These are phyloP conservation scores for Venturiaceae sp. DNA, from an alignment of 2,329 filamentous ascomycete genomes.

Conservation along the genomic window DNA sequence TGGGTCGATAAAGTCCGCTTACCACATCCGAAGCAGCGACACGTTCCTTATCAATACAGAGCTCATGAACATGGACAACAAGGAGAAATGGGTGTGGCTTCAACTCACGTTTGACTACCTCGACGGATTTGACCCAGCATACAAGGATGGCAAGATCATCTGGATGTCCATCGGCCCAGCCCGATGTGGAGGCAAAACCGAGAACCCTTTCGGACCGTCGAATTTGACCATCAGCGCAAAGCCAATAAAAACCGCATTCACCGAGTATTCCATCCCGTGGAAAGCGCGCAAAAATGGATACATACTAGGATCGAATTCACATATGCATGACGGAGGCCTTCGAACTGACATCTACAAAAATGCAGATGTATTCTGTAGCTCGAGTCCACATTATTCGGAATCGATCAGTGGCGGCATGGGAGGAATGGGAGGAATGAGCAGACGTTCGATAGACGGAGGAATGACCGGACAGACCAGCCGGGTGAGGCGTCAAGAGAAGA, in stretches of 20 bases:
- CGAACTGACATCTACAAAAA: slow-evolving; percentile 2
- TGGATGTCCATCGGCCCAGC: slow-evolving; percentile 2
- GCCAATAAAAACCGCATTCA: neutral
- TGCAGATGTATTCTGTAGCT: neutral
- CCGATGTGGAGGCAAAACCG: neutral
- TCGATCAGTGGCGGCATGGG: neutral
- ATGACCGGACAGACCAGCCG: neutral
- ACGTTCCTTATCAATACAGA: slow-evolving; percentile 1
- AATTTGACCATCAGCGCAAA: neutral
- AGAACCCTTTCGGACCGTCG: neutral
- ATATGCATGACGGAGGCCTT: slow-evolving; percentile 4
- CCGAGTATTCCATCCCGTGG: slow-evolving; percentile 5
- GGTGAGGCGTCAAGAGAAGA: neutral
- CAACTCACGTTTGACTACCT: neutral
- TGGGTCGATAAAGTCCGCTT: neutral
- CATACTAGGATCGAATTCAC: neutral
- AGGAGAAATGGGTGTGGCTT: slow-evolving; percentile 7
- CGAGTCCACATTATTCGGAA: neutral
- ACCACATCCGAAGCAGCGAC: neutral
- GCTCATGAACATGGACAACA: slow-evolving; percentile 7
- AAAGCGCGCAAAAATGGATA: neutral
- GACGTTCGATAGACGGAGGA: neutral
- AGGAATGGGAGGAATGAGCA: neutral
- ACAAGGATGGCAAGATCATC: slow-evolving; percentile 2
- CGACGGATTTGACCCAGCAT: neutral